Evolutionary conservation across 805 yeast genomes (phyloP), one percentile per base, ranked within the genome.

Genomic region (Zygotorulaspora florentina): DNA sequence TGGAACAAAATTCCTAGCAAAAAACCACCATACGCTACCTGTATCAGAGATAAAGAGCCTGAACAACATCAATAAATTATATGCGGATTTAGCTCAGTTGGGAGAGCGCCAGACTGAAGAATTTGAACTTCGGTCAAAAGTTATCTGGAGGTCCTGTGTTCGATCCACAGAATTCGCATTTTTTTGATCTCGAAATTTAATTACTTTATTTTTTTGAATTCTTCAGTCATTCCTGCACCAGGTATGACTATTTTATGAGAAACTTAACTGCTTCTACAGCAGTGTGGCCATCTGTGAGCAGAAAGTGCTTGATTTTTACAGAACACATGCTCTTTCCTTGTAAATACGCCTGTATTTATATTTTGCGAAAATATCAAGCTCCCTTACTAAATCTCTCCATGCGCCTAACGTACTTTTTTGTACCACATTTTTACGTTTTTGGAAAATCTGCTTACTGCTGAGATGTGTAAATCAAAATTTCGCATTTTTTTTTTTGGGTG

Each of bases 61-160:
- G 8, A 29, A 12, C n/a, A 5, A 5, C 7, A 5, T 20, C 25
- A 20, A 5, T 20, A 20, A 20, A 7, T 26, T 26, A 2, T 20
- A 33, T 36, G 71, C 71, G 68, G 70, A 58, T 66, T 66, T 67
- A 66, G 71, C 71, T 66, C 70, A 67, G 70, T 63, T 61, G 70
- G 70, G 70, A 67, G 70, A 67, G 72, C 71, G 71, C 67, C 69
- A 66, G 70, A 66, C 70, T 66, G 70, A 66, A 67, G 69, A 55
- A 40, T 45, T 41, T 33, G 52, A 45, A 56, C 61, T 56, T 56
- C 56, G 55, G 61, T 55, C 56, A 41, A 41, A 20, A 27, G 52
- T 41, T 37, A 62, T 67, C 70, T 81, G 86, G 77, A 83, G 87
- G 88, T 81, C 86, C 83, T 80, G 87, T 79, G 87, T 83, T 83